These are phyloP conservation scores for Geotrichum phurueaensis DNA, from an alignment of 1,139 yeast species.

Conservation along the genomic window DNA sequence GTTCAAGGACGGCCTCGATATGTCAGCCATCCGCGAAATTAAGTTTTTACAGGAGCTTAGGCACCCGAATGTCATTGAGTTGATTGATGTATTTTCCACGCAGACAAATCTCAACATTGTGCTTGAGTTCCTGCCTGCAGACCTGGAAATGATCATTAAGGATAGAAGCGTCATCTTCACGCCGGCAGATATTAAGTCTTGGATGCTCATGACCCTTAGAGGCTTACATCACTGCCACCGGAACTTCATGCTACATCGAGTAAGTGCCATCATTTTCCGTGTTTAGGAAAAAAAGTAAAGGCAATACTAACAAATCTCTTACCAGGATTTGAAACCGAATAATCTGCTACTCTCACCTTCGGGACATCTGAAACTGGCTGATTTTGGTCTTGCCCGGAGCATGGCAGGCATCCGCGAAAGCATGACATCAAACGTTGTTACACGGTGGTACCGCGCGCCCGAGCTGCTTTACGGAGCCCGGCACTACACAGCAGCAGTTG, in stretches of 20 bases:
- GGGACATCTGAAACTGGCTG: constrained; percentile 87
- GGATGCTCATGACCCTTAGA: constrained; percentile 89
- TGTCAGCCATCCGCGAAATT: constrained; percentile 95
- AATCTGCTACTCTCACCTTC: constrained; percentile 80
- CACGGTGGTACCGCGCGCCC: constrained; percentile 96
- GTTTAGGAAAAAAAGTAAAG: neutral
- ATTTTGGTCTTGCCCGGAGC: constrained; percentile 91
- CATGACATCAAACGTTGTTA: constrained; percentile 87
- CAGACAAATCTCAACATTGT: constrained; percentile 73
- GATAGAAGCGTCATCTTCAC: constrained; percentile 71
- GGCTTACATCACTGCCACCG: constrained; percentile 96
- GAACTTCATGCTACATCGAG: constrained; percentile 76
- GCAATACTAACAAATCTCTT: neutral
- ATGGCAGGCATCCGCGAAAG: constrained; percentile 65
- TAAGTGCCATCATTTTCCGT: neutral
- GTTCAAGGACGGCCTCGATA: constrained; percentile 93
- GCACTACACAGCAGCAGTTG: constrained; percentile 83
- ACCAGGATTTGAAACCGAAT: constrained; percentile 39
- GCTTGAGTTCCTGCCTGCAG: constrained; percentile 85
- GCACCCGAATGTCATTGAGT: constrained; percentile 79
- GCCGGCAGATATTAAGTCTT: constrained; percentile 84
- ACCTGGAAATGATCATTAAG: constrained; percentile 81
- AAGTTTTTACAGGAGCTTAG: constrained; percentile 82
- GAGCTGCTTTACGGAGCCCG: constrained; percentile 84
- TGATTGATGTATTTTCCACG: constrained; percentile 78